These are phyloP conservation scores for Henckelia pumila DNA, from an alignment of 257 asterid species.

Conservation along the genomic window DNA sequence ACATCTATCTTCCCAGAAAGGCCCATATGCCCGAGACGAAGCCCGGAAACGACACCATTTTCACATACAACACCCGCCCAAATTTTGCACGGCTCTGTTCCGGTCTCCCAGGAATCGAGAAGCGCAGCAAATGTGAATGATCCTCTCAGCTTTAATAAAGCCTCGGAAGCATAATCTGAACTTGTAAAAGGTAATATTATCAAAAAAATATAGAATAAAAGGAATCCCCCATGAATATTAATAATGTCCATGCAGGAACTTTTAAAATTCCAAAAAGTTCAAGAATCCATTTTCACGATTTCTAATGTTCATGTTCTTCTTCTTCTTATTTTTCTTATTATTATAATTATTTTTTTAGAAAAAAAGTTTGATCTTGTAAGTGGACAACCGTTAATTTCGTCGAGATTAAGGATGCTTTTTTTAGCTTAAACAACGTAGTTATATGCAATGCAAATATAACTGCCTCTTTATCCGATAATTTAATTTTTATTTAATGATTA, in stretches of 20 bases:
- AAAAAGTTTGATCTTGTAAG: conserved; percentile 9
- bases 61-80: conserved; percentile 64
- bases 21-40: conserved; percentile 47
- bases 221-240: conserved; percentile 32
- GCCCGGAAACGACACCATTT: conserved; percentile 40
- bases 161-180: conserved; percentile 53
- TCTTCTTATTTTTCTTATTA: not conserved
- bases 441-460: conserved; percentile 34
- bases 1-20: conserved; percentile 62
- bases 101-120: conserved; percentile 74
- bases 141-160: conserved; percentile 51
- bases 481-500: not conserved
- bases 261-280: not conserved
- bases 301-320: conserved; percentile 2
- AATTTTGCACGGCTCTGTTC: conserved; percentile 49
- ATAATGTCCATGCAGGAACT: conserved; percentile 43
- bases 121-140: conserved; percentile 43
- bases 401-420: not conserved
- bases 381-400: conserved; percentile 48
- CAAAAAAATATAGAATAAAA: conserved; percentile 30
- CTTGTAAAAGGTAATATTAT: conserved; percentile 23
- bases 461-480: conserved; percentile 12
- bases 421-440: conserved; percentile 24
- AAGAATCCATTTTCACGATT: not conserved
- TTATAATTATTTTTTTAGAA: not conserved